Percentiles rank a stretch among this genome's conserved stretches.
phyloP scores from a whole-genome alignment of 2,329 filamentous ascomycete genomes.

The Aspergillus terreus region DNA sequence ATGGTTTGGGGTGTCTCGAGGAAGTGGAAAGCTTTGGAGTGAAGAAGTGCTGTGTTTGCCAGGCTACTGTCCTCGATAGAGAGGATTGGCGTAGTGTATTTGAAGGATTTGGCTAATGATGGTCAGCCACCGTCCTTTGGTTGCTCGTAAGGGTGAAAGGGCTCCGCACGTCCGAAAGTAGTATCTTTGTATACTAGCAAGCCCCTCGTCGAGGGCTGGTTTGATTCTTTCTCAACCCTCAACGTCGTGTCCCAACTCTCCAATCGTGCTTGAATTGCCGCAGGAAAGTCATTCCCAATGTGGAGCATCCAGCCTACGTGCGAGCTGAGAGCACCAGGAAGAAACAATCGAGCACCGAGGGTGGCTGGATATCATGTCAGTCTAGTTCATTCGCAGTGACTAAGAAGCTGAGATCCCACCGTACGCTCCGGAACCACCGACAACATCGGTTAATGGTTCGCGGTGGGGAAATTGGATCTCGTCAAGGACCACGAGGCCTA shows the following conservation, averaged over 20 bases:
- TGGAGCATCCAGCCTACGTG: slow-evolving; percentile 22
- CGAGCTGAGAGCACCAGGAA: slow-evolving; percentile 9
- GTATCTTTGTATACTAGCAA: slow-evolving; percentile 26
- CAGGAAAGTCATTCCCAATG: slow-evolving; percentile 24
- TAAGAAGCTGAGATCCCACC: slow-evolving; percentile 10
- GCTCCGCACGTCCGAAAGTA: slow-evolving; percentile 24
- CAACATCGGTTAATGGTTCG: slow-evolving; percentile 20
- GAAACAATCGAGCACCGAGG: slow-evolving; percentile 25
- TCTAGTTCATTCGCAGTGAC: not conserved
- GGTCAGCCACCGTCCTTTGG: not conserved
- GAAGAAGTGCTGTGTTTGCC: slow-evolving; percentile 4
- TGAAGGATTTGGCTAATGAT: slow-evolving; percentile 18
- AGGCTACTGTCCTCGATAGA: slow-evolving; percentile 9
- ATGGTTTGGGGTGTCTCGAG: slow-evolving; percentile 17
- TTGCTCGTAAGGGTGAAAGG: slow-evolving; percentile 3
- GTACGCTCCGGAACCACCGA: slow-evolving; percentile 33
- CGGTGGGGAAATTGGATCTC: slow-evolving; percentile 28
- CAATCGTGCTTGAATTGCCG: slow-evolving; percentile 5
- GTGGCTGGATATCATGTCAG: slow-evolving; percentile 13
- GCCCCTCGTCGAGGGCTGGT: slow-evolving; percentile 18
- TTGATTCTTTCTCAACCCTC: slow-evolving; percentile 7
- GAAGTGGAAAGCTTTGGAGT: slow-evolving; percentile 16
- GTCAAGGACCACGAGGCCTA: slow-evolving; percentile 35
- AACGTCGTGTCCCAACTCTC: slow-evolving; percentile 16
- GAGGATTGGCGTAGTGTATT: slow-evolving; percentile 20